phyloP scores from a whole-genome alignment of 1,284 basidiomycete species.

The Garcileccinum viscosum region DNA sequence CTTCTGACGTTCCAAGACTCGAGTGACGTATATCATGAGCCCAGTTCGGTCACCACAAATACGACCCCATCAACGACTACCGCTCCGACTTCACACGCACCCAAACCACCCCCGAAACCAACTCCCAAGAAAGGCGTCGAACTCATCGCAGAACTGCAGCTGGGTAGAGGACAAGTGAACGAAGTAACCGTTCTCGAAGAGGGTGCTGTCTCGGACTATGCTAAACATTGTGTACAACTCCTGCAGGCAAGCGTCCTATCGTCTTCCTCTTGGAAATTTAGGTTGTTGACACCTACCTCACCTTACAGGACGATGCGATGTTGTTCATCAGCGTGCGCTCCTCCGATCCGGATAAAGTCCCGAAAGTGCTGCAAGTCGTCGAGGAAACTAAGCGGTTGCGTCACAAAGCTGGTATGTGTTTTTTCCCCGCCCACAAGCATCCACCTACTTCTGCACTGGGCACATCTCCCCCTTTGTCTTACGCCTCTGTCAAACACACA shows the following conservation, averaged over 20 bases:
- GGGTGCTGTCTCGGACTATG: conserved; percentile 69
- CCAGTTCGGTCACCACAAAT: conserved; percentile 11
- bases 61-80: conserved; percentile 14
- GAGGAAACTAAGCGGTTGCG: conserved; percentile 79
- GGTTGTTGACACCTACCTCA: neutral
- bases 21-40: conserved; percentile 61
- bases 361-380: conserved; percentile 80
- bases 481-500: conserved; percentile 20
- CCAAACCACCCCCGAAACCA: conserved; percentile 63
- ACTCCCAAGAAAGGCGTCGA: conserved; percentile 67
- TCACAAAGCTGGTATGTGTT: conserved; percentile 65
- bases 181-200: conserved; percentile 75
- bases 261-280: neutral
- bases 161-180: conserved; percentile 68
- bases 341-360: conserved; percentile 66
- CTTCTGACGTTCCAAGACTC: conserved; percentile 78
- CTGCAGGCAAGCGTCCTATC: conserved; percentile 53
- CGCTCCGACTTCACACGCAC: conserved; percentile 26
- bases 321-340: conserved; percentile 78
- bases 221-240: conserved; percentile 67
- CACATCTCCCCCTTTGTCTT: neutral
- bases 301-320: conserved; percentile 73
- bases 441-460: neutral
- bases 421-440: neutral
- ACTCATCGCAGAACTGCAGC: conserved; percentile 71